Evolutionary conservation across 2,329 filamentous ascomycete species (phyloP).

Genomic region (Fusarium liriodendri): DNA sequence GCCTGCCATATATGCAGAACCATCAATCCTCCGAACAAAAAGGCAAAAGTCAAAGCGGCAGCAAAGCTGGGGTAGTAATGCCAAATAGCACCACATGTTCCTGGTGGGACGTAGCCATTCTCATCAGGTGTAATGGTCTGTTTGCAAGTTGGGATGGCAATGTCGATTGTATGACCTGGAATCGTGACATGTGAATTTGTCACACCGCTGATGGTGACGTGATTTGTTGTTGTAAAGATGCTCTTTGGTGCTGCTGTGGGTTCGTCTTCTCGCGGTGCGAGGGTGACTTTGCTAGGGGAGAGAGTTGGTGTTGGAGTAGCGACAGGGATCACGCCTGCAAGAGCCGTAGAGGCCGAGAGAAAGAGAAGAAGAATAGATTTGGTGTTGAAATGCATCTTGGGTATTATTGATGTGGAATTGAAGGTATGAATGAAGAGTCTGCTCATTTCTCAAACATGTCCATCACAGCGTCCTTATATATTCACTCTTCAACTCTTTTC

Average conservation of each 20-base stretch:
- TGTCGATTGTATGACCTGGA: slow-evolving; percentile 47
- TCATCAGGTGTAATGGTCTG: slow-evolving; percentile 49
- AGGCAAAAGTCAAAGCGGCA: slow-evolving; percentile 44
- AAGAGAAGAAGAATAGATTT: slow-evolving; percentile 30
- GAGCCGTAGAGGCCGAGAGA: slow-evolving; percentile 7
- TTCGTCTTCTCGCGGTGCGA: slow-evolving; percentile 6
- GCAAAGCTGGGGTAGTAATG: slow-evolving; percentile 49
- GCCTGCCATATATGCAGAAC: slow-evolving; percentile 37
- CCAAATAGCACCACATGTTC: slow-evolving; percentile 47
- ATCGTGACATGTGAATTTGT: slow-evolving; percentile 35
- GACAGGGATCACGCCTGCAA: slow-evolving; percentile 11
- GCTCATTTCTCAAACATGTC: background rate
- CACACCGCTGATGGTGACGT: slow-evolving; percentile 35
- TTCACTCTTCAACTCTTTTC: slow-evolving; percentile 14
- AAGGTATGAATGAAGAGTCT: background rate
- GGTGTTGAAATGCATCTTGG: slow-evolving; percentile 27
- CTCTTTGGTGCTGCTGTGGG: slow-evolving; percentile 19
- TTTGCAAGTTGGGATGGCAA: slow-evolving; percentile 50
- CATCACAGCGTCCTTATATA: background rate
- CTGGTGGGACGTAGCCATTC: slow-evolving; percentile 49
- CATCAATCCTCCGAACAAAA: slow-evolving; percentile 39
- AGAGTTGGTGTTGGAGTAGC: slow-evolving; percentile 13
- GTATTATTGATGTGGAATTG: background rate
- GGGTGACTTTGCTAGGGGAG: slow-evolving; percentile 7
- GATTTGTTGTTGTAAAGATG: slow-evolving; percentile 45